Evolutionary conservation across 2,329 filamentous ascomycete genomes (phyloP), one percentile per base, ranked within the genome.

Genomic region (Calycina herbarum): DNA sequence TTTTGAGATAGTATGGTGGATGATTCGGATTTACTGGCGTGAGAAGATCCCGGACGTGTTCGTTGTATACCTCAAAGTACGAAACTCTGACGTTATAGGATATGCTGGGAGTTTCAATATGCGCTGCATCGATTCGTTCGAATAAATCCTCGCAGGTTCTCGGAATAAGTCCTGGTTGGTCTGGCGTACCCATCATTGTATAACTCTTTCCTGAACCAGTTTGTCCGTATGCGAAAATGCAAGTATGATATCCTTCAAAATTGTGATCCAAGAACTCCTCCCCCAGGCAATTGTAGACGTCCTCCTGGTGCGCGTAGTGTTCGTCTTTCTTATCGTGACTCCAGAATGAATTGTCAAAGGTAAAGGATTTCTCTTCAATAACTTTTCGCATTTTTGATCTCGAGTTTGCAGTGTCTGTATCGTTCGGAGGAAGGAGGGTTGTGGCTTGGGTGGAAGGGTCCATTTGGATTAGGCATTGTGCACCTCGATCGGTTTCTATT

Each of bases 61-160:
- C 95, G 79, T 99, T 99, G 85, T 99, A 99, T 68, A 99, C 95
- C 77, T 99, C 95, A 75, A 99, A 98, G 81, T 99, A 99, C 3
- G 94, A 97, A 33, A 98, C 95, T 69, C 95, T 91, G 70, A 99
- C 95, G 73, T 94, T 95, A 83, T 97, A 99, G 72, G 92, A 96
- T 77, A 97, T 93, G 78, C 95, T 96, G 63, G 93, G 91, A 57
- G 91, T 91, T 74, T 96, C 90, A 71, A 91, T 89, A 57, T 74
- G 73, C 63, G 86, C 84, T 56, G 88, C 86, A 70, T 94, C 90
- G 76, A 99, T 97, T 64, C 95, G 88, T 80, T 97, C 89, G 77
- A 99, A 99, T 61, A 99, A 84, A 78, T 97, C 95, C 78, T 97
- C 90, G 78, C 95, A 99, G 10, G 95, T 99, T 61, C 94, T 87